phyloP scores from a whole-genome alignment of 202 grass and related monocot genomes.

The Carex arenaria region DNA sequence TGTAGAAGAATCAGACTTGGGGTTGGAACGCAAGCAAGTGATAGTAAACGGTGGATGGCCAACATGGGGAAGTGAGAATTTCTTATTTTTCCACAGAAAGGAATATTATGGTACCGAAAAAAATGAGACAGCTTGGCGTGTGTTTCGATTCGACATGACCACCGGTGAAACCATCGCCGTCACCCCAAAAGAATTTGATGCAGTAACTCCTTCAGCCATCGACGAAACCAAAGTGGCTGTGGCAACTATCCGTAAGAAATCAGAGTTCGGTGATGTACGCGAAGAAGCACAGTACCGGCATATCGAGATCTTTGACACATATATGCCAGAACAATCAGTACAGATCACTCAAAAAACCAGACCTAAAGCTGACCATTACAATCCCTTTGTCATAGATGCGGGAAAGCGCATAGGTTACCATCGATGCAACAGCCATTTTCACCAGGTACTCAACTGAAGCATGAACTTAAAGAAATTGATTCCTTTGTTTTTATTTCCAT shows the following conservation, averaged over 20 bases:
- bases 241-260: not conserved
- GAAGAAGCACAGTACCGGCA: slow-evolving; percentile 36
- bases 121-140: slow-evolving; percentile 16
- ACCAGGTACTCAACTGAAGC: not conserved
- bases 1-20: not conserved
- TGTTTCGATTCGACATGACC: slow-evolving; percentile 15
- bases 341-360: slow-evolving; percentile 9
- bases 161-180: not conserved
- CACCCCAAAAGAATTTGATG: slow-evolving; percentile 17
- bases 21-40: not conserved
- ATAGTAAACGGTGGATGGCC: slow-evolving; percentile 40
- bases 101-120: not conserved
- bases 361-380: slow-evolving; percentile 34
- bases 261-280: not conserved
- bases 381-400: slow-evolving; percentile 30
- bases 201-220: no score
- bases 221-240: no score
- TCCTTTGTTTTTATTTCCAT: not conserved
- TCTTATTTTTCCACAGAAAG: slow-evolving; percentile 39
- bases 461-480: not conserved
- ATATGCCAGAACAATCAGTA: not conserved
- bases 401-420: slow-evolving; percentile 39
- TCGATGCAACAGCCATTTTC: not conserved
- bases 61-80: slow-evolving; percentile 39
- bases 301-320: slow-evolving; percentile 39